Evolutionary conservation across 768 basidiomycete species (phyloP).

Genomic region (Zangia roseola): DNA sequence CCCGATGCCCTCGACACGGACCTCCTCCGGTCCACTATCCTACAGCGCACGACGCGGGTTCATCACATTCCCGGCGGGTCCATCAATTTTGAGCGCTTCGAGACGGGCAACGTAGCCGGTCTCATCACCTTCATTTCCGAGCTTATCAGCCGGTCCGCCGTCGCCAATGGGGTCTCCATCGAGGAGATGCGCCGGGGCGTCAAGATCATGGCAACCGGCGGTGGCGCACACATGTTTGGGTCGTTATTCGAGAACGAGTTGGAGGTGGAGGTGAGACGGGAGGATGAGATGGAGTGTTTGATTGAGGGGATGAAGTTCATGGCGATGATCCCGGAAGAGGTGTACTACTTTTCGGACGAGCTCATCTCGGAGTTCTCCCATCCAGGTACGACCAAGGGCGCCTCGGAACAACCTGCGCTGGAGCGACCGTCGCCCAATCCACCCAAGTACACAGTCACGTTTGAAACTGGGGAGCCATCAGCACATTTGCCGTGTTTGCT

Average conservation of each 20-base stretch:
- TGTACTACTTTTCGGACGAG: constrained; percentile 98
- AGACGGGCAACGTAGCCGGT: constrained; percentile 83
- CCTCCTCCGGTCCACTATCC: constrained; percentile 60
- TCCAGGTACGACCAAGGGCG: constrained; percentile 20
- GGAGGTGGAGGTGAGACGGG: constrained; percentile 80
- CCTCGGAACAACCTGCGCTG: constrained; percentile 33
- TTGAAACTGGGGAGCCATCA: constrained; percentile 73
- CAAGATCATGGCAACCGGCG: constrained; percentile 97
- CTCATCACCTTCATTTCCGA: constrained; percentile 86
- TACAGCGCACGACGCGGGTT: constrained; percentile 55
- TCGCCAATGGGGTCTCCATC: constrained; percentile 81
- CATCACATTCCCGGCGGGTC: constrained; percentile 93
- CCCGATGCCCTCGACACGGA: constrained; percentile 35
- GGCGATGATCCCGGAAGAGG: constrained; percentile 93
- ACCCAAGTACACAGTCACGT: constrained; percentile 84
- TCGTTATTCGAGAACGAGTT: constrained; percentile 73
- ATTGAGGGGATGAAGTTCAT: constrained; percentile 97
- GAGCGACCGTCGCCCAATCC: constrained; percentile 91
- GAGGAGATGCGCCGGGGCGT: constrained; percentile 90
- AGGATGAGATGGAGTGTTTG: constrained; percentile 99
- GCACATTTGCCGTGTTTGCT: constrained; percentile 94
- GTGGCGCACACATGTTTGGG: constrained; percentile 94
- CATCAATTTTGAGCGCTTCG: constrained; percentile 96
- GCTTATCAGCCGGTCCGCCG: constrained; percentile 83
- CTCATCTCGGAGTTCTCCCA: constrained; percentile 71